Evolutionary conservation across 768 basidiomycete genomes (phyloP).

Genomic region (Boletus edulis): DNA sequence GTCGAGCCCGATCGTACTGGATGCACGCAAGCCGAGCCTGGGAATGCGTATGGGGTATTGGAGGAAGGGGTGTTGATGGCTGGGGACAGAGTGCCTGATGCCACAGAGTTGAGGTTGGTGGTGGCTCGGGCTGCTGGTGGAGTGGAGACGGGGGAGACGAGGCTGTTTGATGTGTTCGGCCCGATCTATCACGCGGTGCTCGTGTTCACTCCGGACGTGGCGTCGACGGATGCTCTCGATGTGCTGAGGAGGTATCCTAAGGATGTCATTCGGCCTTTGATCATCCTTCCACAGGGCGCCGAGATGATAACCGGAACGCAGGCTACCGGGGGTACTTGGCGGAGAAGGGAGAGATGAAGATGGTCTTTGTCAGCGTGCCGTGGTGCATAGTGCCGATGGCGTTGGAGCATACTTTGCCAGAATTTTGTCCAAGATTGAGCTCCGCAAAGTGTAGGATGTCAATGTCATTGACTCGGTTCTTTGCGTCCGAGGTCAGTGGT

Average conservation of each 20-base stretch:
- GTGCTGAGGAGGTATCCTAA: constrained; percentile 4
- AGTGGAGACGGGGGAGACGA: not conserved
- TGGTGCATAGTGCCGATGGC: constrained; percentile 5
- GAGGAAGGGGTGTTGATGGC: constrained; percentile 33
- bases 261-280: constrained; percentile 2
- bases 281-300: constrained; percentile 12
- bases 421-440: no score
- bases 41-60: constrained; percentile 13
- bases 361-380: constrained; percentile 22
- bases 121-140: not conserved
- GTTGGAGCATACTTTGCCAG: not conserved
- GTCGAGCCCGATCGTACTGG: constrained; percentile 33
- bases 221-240: constrained; percentile 5
- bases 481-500: no score
- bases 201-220: constrained; percentile 20
- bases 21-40: constrained; percentile 27
- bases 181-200: constrained; percentile 27
- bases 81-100: constrained; percentile 46
- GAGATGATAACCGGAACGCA: constrained; percentile 7
- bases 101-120: constrained; percentile 34
- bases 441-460: no score
- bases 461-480: no score
- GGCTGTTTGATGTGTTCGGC: constrained; percentile 25
- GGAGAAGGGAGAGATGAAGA: constrained; percentile 7
- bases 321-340: not conserved